Evolutionary conservation across 257 asterid genomes (phyloP).

Genomic region (Ophiorrhiza pumila): DNA sequence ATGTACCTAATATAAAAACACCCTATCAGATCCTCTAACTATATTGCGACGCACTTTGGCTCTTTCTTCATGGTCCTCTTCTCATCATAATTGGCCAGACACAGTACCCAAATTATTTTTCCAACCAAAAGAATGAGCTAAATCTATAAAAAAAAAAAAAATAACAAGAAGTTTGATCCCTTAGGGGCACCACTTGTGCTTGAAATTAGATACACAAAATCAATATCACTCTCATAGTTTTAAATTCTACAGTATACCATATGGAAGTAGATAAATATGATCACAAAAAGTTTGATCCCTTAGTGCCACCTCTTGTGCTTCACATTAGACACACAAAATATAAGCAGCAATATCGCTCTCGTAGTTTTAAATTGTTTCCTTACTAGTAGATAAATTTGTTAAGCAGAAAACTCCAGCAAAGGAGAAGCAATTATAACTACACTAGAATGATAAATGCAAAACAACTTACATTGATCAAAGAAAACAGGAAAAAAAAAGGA

Average conservation of each 20-base stretch:
- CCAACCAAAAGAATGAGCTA: too few relatives aligned
- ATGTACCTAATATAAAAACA: not conserved
- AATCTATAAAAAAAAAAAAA: too few relatives aligned
- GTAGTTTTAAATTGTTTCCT: not conserved
- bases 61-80: not conserved
- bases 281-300: not conserved
- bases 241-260: not conserved
- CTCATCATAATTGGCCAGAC: not conserved
- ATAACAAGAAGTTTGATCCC: not conserved
- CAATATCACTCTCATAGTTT: not conserved
- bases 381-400: not conserved
- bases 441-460: too few relatives aligned
- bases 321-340: not conserved
- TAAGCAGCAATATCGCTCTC: not conserved
- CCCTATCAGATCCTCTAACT: not conserved
- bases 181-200: not conserved
- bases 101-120: too few relatives aligned
- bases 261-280: too few relatives aligned
- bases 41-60: not conserved
- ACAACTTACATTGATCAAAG: not conserved
- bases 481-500: not conserved
- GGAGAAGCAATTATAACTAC: not conserved
- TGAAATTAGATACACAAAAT: not conserved
- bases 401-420: not conserved
- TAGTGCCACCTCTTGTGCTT: not conserved